Percentiles rank a stretch among this genome's conserved stretches.
phyloP scores from a whole-genome alignment of 495 filamentous ascomycete genomes.

The Aspergillus egyptiacus region DNA sequence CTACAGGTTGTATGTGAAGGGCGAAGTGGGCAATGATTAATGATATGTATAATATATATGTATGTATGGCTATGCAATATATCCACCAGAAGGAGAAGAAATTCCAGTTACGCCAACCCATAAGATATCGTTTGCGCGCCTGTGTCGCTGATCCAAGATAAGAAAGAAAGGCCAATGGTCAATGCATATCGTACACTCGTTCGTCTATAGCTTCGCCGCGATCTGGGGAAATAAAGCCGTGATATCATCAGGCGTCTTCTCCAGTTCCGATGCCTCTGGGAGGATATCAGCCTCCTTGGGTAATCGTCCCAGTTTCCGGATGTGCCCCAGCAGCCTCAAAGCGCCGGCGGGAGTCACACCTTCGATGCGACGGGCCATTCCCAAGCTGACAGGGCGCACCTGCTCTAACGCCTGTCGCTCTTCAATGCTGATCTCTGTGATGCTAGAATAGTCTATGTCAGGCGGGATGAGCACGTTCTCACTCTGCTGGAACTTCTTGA shows the following conservation, averaged over 20 bases:
- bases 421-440: conserved; percentile 70
- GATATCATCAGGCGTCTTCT: conserved; percentile 19
- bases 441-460: conserved; percentile 68
- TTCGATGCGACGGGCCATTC: conserved; percentile 83
- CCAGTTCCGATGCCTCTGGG: background rate
- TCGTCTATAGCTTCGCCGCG: background rate
- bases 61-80: too few relatives aligned
- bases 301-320: conserved; percentile 19
- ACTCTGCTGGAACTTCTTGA: conserved; percentile 63
- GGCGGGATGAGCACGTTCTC: conserved; percentile 66
- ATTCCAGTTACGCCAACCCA: too few relatives aligned
- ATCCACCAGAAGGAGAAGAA: too few relatives aligned
- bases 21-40: too few relatives aligned
- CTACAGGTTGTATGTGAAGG: too few relatives aligned
- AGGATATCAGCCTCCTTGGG: background rate
- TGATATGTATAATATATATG: too few relatives aligned
- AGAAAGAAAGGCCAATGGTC: too few relatives aligned
- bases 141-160: too few relatives aligned
- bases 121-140: too few relatives aligned
- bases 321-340: conserved; percentile 41
- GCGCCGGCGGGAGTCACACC: conserved; percentile 57
- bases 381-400: conserved; percentile 73
- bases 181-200: conserved; percentile 5
- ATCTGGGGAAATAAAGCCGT: conserved; percentile 7
- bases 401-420: conserved; percentile 65